Conservation (phyloP, 257 asterid species). For the Orobanche coerulescens region DNA sequence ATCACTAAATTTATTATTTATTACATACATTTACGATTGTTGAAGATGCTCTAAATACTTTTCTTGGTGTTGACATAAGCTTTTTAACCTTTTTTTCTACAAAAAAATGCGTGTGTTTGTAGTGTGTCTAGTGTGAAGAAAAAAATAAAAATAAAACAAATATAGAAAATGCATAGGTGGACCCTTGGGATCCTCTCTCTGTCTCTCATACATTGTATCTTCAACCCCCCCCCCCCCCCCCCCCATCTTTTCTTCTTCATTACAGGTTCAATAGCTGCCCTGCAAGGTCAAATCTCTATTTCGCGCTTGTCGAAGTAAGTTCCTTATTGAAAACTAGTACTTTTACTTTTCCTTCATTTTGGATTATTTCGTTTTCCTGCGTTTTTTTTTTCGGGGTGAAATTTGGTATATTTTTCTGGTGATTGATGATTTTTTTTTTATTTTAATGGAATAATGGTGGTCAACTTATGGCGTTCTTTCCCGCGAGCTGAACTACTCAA, state of each 20-base stretch:
- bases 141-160: too few relatives aligned
- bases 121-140: constrained; percentile 23
- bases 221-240: too few relatives aligned
- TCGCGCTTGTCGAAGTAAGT: constrained; percentile 26
- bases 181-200: too few relatives aligned
- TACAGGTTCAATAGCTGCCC: constrained; percentile 16
- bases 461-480: too few relatives aligned
- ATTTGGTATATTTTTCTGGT: constrained; percentile 9
- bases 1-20: too few relatives aligned
- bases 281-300: constrained; percentile 21
- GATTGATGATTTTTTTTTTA: neutral
- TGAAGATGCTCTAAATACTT: too few relatives aligned
- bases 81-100: neutral
- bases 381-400: neutral
- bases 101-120: constrained; percentile 33
- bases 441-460: too few relatives aligned
- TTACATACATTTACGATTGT: too few relatives aligned
- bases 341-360: neutral
- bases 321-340: neutral
- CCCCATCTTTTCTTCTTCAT: neutral
- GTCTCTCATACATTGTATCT: constrained; percentile 33
- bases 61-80: constrained; percentile 23
- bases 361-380: constrained; percentile 14
- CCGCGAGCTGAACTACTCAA: too few relatives aligned
- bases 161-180: too few relatives aligned